phyloP scores from a whole-genome alignment of 495 filamentous ascomycete genomes.

The Hyaloscypha hepaticicola region DNA sequence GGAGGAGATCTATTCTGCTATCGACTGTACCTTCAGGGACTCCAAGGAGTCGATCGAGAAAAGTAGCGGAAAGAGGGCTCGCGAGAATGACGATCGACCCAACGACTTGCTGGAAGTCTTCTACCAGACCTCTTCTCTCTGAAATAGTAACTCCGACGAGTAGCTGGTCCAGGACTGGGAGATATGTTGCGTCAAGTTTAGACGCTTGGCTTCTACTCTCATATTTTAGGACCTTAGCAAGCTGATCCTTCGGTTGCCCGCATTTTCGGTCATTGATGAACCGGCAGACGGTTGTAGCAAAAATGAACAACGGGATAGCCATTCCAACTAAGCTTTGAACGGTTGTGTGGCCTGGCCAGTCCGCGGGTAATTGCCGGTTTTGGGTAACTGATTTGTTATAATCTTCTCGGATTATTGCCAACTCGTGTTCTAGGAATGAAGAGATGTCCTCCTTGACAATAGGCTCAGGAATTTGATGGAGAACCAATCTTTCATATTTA shows the following conservation, averaged over 20 bases:
- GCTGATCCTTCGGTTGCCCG: slow-evolving; percentile 20
- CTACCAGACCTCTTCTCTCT: background rate
- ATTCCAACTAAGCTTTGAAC: slow-evolving; percentile 34
- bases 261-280: slow-evolving; percentile 32
- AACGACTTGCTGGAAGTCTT: slow-evolving; percentile 32
- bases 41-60: background rate
- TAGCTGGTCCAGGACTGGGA: slow-evolving; percentile 35
- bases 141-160: slow-evolving; percentile 9
- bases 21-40: background rate
- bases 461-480: background rate
- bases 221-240: slow-evolving; percentile 30
- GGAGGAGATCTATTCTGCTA: slow-evolving; percentile 22
- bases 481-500: background rate
- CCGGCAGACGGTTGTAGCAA: slow-evolving; percentile 38
- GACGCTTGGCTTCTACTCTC: slow-evolving; percentile 28
- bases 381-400: background rate
- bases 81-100: slow-evolving; percentile 35
- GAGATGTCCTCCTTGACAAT: background rate
- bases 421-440: background rate
- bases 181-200: slow-evolving; percentile 38
- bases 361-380: background rate
- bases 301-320: slow-evolving; percentile 44
- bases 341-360: background rate
- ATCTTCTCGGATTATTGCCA: slow-evolving; percentile 8
- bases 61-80: slow-evolving; percentile 19